Evolutionary conservation across 768 basidiomycete genomes (phyloP), one percentile per base, ranked within the genome.

Genomic region (Cantharellus anzutake): DNA sequence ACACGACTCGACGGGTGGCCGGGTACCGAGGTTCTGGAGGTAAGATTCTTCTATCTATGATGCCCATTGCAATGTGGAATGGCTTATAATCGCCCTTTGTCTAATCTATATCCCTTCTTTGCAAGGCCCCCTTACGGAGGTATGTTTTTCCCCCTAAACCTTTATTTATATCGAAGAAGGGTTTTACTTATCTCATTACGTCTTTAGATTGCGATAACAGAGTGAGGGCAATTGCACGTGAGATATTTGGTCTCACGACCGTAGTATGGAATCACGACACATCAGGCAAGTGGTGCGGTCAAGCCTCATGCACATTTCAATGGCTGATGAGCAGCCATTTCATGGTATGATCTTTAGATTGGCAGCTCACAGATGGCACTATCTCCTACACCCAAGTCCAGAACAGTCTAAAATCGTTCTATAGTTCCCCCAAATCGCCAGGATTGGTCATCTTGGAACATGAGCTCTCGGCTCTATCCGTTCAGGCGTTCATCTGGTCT

Each of bases 391-490:
- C 75, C 4, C 67, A 67, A 20, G 76, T 91, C 64, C 70, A 75
- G 44, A 53, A 68, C 0, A 68, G 70, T 57, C 74, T 90, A 73
- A 69, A 73, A 20, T 66, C 71, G 57, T 89, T 63, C 61, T 57
- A 68, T 40, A 51, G 67, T 73, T 84, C 81, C 39, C 72, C 84
- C 55, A 89, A 90, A 68, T 72, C 70, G 5, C 83, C 87, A 2
- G 93, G 93, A 41, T 76, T 93, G 34, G 74, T 89, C 62, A 74
- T 88, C 59, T 76, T 96, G 61, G 84, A 94, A 68, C 93, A 97
- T 70, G 92, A 96, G 70, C 72, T 83, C 34, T 76, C 75, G 40
- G 71, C 78, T 50, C 68, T 72, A 63, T 73, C 82, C 40, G 81
- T 89, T 29, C 64, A 73, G 42, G 79, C 80, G 2, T 93, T 92